phyloP scores from a whole-genome alignment of 2,329 filamentous ascomycete genomes.

The Monosporascus sp. region DNA sequence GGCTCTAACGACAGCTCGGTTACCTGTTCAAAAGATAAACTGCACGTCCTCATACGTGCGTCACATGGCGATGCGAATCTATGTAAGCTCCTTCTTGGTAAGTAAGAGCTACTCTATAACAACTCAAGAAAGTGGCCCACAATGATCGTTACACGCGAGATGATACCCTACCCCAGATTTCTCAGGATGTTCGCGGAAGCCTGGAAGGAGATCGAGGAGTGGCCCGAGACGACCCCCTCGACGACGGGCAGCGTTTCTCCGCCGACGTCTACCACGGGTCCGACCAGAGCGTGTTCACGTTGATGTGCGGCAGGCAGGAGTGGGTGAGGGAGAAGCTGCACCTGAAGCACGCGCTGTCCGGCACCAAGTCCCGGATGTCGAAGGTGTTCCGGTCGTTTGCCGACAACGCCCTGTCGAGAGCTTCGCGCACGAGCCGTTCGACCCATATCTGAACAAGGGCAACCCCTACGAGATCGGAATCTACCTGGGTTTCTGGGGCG shows the following conservation, averaged over 20 bases:
- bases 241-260: not conserved
- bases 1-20: too few relatives aligned
- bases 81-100: not conserved
- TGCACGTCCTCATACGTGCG: not conserved
- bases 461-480: constrained; percentile 1
- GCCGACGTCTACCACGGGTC: not conserved
- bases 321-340: not conserved
- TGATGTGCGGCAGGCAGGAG: constrained; percentile 1
- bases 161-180: too few relatives aligned
- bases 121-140: not conserved
- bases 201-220: not conserved
- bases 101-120: not conserved
- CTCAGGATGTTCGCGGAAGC: not conserved
- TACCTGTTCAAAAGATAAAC: too few relatives aligned
- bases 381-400: not conserved
- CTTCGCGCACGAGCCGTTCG: not conserved
- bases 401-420: not conserved
- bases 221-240: not conserved
- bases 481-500: not conserved
- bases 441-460: not conserved
- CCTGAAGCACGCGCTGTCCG: not conserved
- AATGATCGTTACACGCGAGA: not conserved
- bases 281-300: not conserved
- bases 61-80: not conserved
- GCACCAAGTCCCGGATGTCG: not conserved